Evolutionary conservation across 2,329 filamentous ascomycete genomes (phyloP).

Genomic region (Orbilia oligospora): DNA sequence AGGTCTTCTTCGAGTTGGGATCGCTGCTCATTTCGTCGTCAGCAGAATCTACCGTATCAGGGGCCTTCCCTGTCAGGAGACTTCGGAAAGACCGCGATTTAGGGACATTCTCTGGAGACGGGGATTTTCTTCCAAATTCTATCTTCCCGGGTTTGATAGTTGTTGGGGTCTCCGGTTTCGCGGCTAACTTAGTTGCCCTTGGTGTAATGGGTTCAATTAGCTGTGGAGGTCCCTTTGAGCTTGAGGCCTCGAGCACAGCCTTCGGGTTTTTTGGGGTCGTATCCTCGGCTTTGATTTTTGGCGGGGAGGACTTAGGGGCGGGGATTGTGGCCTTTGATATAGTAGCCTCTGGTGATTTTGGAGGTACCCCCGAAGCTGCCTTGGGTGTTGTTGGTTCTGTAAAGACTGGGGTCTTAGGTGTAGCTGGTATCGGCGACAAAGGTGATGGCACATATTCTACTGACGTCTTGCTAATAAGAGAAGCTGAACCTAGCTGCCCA

Average conservation of each 20-base stretch:
- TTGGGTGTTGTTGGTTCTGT: slow-evolving; percentile 49
- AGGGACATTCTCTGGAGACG: slow-evolving; percentile 42
- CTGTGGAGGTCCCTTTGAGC: slow-evolving; percentile 35
- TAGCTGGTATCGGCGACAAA: slow-evolving; percentile 31
- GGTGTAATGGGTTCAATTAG: slow-evolving; percentile 37
- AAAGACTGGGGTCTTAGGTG: slow-evolving; percentile 28
- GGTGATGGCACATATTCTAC: slow-evolving; percentile 30
- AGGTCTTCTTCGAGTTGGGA: slow-evolving; percentile 41
- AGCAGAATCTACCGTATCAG: slow-evolving; percentile 54
- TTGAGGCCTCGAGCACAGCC: slow-evolving; percentile 16
- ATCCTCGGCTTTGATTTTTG: slow-evolving; percentile 32
- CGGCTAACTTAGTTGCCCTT: slow-evolving; percentile 32
- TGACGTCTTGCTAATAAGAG: slow-evolving; percentile 18
- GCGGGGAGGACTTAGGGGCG: slow-evolving; percentile 24
- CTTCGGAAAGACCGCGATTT: slow-evolving; percentile 55
- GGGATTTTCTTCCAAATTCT: slow-evolving; percentile 54
- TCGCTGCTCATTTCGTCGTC: slow-evolving; percentile 54
- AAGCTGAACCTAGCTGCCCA: slow-evolving; percentile 17
- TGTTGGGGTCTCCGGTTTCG: slow-evolving; percentile 38
- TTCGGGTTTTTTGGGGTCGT: slow-evolving; percentile 2
- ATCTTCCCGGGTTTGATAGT: slow-evolving; percentile 46
- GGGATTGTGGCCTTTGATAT: slow-evolving; percentile 11
- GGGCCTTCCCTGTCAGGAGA: slow-evolving; percentile 45
- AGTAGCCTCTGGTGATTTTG: slow-evolving; percentile 36
- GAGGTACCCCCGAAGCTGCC: slow-evolving; percentile 17